A percentile compares a stretch with the other conserved stretches of the same genome.
Conservation (phyloP, 768 basidiomycete genomes). For the Krasilnikovozyma curviuscula region DNA sequence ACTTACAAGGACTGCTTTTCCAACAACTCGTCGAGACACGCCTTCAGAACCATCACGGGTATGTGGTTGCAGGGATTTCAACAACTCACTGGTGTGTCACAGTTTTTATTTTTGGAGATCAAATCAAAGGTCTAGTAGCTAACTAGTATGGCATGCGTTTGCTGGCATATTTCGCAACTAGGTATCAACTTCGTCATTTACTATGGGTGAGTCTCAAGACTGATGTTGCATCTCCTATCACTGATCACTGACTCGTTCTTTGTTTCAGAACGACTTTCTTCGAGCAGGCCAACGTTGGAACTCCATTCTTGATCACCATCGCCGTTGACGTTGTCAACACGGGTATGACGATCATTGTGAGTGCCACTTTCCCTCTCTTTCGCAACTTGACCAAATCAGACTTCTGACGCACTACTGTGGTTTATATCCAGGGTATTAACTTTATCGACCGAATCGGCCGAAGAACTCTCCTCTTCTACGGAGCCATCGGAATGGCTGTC, state of each 20-base stretch:
- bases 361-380: too few relatives aligned
- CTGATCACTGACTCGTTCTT: too few relatives aligned
- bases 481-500: conserved; percentile 11
- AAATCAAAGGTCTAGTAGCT: too few relatives aligned
- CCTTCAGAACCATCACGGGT: conserved; percentile 25
- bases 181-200: conserved; percentile 21
- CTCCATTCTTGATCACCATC: conserved; percentile 16
- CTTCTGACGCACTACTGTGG: too few relatives aligned
- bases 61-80: conserved; percentile 26
- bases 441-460: conserved; percentile 13
- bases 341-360: conserved; percentile 12
- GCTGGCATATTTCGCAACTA: conserved; percentile 1
- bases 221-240: too few relatives aligned
- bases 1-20: conserved; percentile 24
- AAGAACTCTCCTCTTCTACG: conserved; percentile 11
- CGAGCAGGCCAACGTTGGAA: conserved; percentile 11
- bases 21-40: too few relatives aligned
- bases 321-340: conserved; percentile 18
- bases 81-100: conserved; percentile 25
- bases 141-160: too few relatives aligned
- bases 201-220: too few relatives aligned
- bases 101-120: too few relatives aligned
- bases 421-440: conserved; percentile 13
- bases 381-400: too few relatives aligned
- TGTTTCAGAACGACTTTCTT: conserved; percentile 9